Evolutionary conservation across 2,329 filamentous ascomycete species (phyloP), one percentile per base, ranked within the genome.

Genomic region (Colletotrichum siamense): DNA sequence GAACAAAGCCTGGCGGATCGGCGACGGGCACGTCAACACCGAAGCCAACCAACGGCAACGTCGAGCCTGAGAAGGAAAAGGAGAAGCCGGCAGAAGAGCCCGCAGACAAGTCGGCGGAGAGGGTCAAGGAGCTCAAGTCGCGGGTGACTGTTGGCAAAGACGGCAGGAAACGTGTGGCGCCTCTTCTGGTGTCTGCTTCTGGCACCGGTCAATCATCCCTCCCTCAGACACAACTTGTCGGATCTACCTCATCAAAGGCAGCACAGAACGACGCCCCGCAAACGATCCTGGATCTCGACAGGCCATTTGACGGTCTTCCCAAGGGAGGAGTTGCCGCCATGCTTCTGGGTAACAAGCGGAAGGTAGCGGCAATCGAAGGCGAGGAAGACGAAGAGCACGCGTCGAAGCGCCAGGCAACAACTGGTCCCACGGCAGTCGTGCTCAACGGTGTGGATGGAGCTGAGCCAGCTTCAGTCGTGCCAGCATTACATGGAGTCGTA

Each of bases 121-220:
- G 90, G 75, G 88, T 92, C 81, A 89, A 87, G 77, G 88, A 88
- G 80, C 86, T 99, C 78, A 99, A 99, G 85, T 95, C 96, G 77
- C 92, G 97, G 69, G 96, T 99, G 5, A 98, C 96, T 0, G 94
- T 98, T 76, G 98, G 95, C 0, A 99, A 98, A 83, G 96, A 99
- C 79, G 97, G 97, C 34, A 99, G 97, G 86, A 99, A 99, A 87
- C 92, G 97, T 71, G 96, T 99, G 71, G 95, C 96, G 6, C 97
- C 97, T 3, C 89, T 99, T 78, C 89, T 99, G 15, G 95, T 99
- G 8, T 98, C 96, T 1, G 96, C 95, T 0, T 96, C 96, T 10
- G 95, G 95, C 4, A 95, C 94, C 2, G 95, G 95, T 13, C 93
- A 96, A 81, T 98, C 96, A 1, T 98, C 96, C 18, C 87, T 98